phyloP scores from a whole-genome alignment of 352 stramenopile species.

The Globisporangium radiosum region DNA sequence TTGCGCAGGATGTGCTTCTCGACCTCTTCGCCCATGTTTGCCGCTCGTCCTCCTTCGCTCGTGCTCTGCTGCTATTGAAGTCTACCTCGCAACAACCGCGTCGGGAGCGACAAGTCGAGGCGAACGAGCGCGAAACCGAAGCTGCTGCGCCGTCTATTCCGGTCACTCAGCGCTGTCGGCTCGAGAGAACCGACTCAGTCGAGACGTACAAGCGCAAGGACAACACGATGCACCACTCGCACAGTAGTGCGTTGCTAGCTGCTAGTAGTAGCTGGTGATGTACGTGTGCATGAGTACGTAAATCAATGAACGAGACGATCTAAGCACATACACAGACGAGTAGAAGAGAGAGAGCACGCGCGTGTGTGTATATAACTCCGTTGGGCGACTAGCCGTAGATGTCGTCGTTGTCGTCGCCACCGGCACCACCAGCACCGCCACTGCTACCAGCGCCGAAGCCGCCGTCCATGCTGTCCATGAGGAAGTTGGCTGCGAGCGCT shows the following conservation, averaged over 20 bases:
- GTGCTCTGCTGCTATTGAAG: not conserved
- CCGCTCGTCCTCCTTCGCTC: not conserved
- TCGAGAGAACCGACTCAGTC: no score
- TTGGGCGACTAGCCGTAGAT: conserved; percentile 72
- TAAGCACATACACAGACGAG: not conserved
- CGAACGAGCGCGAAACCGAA: no score
- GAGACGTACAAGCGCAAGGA: no score
- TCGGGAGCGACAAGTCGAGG: no score
- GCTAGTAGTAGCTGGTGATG: no score
- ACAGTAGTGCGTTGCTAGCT: no score
- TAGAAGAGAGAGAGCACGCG: not conserved
- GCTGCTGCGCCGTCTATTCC: no score
- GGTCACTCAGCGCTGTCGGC: no score
- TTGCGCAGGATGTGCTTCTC: conserved; percentile 91
- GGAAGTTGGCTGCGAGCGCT: conserved; percentile 96
- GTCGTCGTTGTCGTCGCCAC: conserved; percentile 76
- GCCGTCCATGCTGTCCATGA: conserved; percentile 92
- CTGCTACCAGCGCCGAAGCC: conserved; percentile 31
- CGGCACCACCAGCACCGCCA: conserved; percentile 31
- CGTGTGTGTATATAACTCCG: not conserved
- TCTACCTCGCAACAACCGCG: no score
- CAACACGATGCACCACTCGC: no score
- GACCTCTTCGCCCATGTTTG: conserved; percentile 87
- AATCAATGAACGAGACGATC: not conserved
- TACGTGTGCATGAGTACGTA: not conserved